Evolutionary conservation across 257 asterid species (phyloP).

Genomic region (Fraxinus pennsylvanica): DNA sequence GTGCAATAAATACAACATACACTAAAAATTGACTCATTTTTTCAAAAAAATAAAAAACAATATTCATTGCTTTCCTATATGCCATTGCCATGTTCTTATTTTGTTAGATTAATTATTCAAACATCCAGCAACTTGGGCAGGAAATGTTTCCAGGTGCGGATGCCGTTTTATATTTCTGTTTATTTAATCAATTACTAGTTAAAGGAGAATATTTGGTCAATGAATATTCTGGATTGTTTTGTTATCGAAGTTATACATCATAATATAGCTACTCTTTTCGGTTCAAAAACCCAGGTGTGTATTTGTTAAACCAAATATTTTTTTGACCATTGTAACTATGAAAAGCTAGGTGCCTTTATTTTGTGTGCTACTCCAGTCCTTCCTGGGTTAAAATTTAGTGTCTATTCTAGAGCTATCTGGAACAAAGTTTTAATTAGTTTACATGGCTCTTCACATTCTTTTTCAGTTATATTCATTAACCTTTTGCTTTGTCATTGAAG

Average conservation of each 20-base stretch:
- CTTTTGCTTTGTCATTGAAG: constrained; percentile 3
- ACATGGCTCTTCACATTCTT: background rate
- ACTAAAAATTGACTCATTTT: background rate
- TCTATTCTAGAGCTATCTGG: background rate
- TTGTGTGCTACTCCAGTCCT: background rate
- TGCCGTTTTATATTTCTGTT: background rate
- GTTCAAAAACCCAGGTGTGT: background rate
- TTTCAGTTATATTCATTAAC: background rate
- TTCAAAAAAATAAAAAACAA: background rate
- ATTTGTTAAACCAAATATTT: background rate
- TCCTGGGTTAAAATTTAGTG: background rate
- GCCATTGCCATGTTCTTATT: background rate
- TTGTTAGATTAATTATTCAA: background rate
- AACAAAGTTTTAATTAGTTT: background rate
- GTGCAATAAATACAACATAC: background rate
- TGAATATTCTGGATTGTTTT: background rate
- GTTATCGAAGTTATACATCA: background rate
- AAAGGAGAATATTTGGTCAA: background rate
- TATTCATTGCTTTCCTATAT: background rate
- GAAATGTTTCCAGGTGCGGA: background rate
- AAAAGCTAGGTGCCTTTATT: background rate
- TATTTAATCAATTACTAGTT: background rate
- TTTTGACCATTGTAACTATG: constrained; percentile 5
- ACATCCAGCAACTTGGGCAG: background rate
- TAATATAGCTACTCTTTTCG: background rate